Conservation (phyloP, 495 filamentous ascomycete species). For the Neurospora tetraspora region DNA sequence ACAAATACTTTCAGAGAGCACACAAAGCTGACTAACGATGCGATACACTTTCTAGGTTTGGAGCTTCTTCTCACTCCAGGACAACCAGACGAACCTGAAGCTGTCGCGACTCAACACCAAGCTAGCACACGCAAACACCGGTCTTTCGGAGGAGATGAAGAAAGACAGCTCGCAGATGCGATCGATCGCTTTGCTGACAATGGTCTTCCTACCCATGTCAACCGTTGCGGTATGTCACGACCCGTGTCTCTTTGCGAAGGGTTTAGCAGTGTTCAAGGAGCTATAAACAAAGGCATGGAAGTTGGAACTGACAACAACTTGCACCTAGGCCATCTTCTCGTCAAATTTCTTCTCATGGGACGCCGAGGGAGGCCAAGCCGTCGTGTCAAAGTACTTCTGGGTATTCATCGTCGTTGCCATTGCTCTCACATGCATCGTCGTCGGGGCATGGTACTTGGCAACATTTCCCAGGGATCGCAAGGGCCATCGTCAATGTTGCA, state of each 20-base stretch:
- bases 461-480: neutral
- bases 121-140: neutral
- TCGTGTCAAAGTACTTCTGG: neutral
- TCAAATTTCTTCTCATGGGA: neutral
- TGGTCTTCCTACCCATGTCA: constrained; percentile 14
- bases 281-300: neutral
- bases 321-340: neutral
- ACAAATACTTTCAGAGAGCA: too few relatives aligned
- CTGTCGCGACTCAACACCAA: neutral
- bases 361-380: neutral
- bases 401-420: neutral
- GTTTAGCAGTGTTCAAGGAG: neutral
- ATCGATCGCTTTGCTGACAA: constrained; percentile 20
- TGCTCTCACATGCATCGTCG: neutral
- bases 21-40: neutral
- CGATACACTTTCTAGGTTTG: neutral
- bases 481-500: neutral
- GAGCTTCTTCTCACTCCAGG: neutral
- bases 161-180: constrained; percentile 22
- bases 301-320: neutral
- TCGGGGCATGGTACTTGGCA: neutral
- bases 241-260: neutral
- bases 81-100: neutral
- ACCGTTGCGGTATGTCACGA: neutral
- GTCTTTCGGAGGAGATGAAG: neutral